Base-by-base conservation (phyloP, 345 rosid genomes). In the Brassica cretica region DNA sequence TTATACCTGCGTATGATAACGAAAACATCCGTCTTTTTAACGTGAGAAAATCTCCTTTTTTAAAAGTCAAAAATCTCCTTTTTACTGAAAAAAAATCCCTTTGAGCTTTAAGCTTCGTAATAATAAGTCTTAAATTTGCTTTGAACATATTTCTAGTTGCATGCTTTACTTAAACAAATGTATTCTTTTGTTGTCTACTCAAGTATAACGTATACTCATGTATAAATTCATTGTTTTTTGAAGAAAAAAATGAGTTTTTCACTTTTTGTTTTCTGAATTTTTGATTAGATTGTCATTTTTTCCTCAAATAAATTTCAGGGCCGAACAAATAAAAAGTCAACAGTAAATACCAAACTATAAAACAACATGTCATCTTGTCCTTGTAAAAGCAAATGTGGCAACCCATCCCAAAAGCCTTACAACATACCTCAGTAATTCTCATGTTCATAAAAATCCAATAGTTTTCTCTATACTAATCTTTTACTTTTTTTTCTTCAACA, bases 381-480 rank as follows among this genome's bases (percentile, higher is more conserved):
- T 74, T 69, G 71, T 64, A 58, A 70, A 75, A 70, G 79, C 63
- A 80, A 75, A 64, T 51, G 56, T 1, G 56, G 56, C 56, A 72
- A 16, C 77, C 73, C 82, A 73, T 72, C 58, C 72, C 70, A 24
- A 46, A 68, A 25, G 74, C 65, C 70, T 69, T 64, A 70, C 68
- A 71, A 29, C 64, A 78, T 30, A 70, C 63, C 44, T 75, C 79
- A 75, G 75, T 69, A 80, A 70, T 79, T 75, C 44, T 63, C 64
- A 75, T 55, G 67, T 39, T 63, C 71, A 39, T 41, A 15, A 16
- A 46, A 69, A 61, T 78, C 41, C 72, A 75, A 74, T 21, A 46
- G 16, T 68, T 9, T 78, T 60, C 62, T 55, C 64, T 46, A 30
- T 30, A 37, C 15, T 77, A 64, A 24, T 33, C 19, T 64, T 33